phyloP scores from a whole-genome alignment of 1,139 yeast species.

The Sugiyamaella sp. region DNA sequence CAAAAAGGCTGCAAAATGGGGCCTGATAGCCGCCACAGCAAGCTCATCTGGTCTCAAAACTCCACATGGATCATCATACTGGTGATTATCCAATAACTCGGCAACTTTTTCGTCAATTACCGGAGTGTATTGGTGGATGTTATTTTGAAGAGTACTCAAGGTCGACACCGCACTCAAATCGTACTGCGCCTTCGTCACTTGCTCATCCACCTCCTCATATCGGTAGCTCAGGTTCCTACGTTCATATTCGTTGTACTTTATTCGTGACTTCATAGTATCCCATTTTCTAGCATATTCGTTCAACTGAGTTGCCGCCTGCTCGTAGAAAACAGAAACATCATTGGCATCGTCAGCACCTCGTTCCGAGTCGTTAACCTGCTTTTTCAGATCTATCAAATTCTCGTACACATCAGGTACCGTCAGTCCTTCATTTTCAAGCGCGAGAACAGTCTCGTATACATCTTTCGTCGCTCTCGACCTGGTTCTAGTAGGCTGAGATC shows the following conservation, averaged over 20 bases:
- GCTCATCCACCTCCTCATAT: too few relatives aligned
- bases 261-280: constrained; percentile 34
- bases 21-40: constrained; percentile 39
- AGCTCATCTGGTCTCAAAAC: constrained; percentile 35
- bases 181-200: too few relatives aligned
- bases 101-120: constrained; percentile 20
- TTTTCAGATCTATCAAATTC: constrained; percentile 39
- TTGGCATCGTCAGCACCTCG: constrained; percentile 3
- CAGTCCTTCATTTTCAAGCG: constrained; percentile 45
- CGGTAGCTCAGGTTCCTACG: constrained; percentile 30
- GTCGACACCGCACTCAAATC: too few relatives aligned
- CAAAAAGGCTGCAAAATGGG: constrained; percentile 36
- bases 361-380: constrained; percentile 26
- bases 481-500: too few relatives aligned
- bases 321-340: constrained; percentile 28
- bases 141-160: too few relatives aligned
- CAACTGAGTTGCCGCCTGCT: constrained; percentile 31
- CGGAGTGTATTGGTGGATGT: background rate
- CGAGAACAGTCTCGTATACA: constrained; percentile 46
- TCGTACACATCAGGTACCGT: constrained; percentile 44
- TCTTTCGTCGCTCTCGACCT: constrained; percentile 32
- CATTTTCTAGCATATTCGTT: constrained; percentile 37
- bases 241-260: constrained; percentile 33
- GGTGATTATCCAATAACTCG: constrained; percentile 33
- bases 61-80: constrained; percentile 32